phyloP scores from a whole-genome alignment of 257 asterid species.

The Solanum bulbocastanum region DNA sequence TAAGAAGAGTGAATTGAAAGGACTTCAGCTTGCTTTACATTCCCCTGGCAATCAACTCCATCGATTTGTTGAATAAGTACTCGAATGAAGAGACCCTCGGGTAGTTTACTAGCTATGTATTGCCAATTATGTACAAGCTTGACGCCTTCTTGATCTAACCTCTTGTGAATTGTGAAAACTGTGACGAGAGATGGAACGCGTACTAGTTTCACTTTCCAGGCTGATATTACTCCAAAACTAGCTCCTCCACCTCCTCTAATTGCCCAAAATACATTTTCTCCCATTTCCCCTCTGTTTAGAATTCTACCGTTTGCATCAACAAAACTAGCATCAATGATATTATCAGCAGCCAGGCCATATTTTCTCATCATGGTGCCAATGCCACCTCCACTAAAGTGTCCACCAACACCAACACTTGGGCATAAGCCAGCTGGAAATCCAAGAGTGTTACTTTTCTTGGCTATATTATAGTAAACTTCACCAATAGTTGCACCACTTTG shows the following conservation, averaged over 20 bases:
- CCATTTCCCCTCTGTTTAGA: constrained; percentile 5
- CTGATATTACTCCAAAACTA: constrained; percentile 10
- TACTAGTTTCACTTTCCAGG: constrained; percentile 19
- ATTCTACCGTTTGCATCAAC: constrained; percentile 6
- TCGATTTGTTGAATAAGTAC: constrained; percentile 5
- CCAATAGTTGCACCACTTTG: constrained; percentile 22
- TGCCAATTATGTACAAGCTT: constrained; percentile 15
- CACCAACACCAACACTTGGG: constrained; percentile 26
- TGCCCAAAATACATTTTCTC: constrained; percentile 23
- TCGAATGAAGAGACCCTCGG: constrained; percentile 4
- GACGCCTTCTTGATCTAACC: neutral
- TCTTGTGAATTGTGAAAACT: constrained; percentile 9
- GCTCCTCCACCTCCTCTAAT: constrained; percentile 25
- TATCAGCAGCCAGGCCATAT: constrained; percentile 14
- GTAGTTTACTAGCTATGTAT: neutral
- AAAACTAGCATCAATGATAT: constrained; percentile 12
- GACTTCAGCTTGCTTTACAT: neutral
- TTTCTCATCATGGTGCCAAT: constrained; percentile 22
- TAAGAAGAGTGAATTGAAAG: constrained; percentile 12
- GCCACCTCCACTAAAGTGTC: constrained; percentile 31
- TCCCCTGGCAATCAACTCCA: neutral
- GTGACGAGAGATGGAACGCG: constrained; percentile 4
- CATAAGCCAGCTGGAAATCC: constrained; percentile 23
- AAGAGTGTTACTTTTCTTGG: constrained; percentile 6
- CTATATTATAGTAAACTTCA: constrained; percentile 12